phyloP scores from a whole-genome alignment of 2,329 filamentous ascomycete species.

The Lizonia empirigonia region DNA sequence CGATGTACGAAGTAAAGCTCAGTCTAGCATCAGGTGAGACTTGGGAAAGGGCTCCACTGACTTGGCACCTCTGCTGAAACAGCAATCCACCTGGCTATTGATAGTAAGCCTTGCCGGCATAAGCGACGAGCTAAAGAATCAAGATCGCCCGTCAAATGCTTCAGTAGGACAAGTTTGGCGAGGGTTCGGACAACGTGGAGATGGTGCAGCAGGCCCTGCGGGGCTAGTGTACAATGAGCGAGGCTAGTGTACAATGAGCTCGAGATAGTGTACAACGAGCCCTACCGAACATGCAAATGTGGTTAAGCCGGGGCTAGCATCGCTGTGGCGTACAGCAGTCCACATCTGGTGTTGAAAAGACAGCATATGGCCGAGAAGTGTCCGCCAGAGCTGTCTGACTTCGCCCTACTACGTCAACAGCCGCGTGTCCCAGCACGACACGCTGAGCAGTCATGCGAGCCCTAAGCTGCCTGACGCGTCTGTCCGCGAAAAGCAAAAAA shows the following conservation, averaged over 20 bases:
- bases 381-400: too few relatives aligned
- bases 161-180: not conserved
- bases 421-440: not conserved
- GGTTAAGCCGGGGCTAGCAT: not conserved
- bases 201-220: too few relatives aligned
- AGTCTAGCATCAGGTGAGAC: constrained; percentile 9
- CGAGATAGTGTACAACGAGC: not conserved
- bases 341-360: too few relatives aligned
- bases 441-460: not conserved
- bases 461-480: not conserved
- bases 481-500: not conserved
- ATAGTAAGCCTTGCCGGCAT: constrained; percentile 7
- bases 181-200: not conserved
- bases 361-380: too few relatives aligned
- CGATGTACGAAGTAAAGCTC: constrained; percentile 4
- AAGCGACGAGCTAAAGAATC: not conserved
- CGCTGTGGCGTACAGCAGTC: not conserved
- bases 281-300: not conserved
- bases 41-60: constrained; percentile 3
- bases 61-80: not conserved
- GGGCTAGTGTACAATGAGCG: too few relatives aligned
- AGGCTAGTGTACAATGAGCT: too few relatives aligned
- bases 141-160: constrained; percentile 3
- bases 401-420: too few relatives aligned
- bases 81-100: constrained; percentile 1